Evolutionary conservation across 345 rosid species (phyloP).

Genomic region (Aquilaria malaccensis): DNA sequence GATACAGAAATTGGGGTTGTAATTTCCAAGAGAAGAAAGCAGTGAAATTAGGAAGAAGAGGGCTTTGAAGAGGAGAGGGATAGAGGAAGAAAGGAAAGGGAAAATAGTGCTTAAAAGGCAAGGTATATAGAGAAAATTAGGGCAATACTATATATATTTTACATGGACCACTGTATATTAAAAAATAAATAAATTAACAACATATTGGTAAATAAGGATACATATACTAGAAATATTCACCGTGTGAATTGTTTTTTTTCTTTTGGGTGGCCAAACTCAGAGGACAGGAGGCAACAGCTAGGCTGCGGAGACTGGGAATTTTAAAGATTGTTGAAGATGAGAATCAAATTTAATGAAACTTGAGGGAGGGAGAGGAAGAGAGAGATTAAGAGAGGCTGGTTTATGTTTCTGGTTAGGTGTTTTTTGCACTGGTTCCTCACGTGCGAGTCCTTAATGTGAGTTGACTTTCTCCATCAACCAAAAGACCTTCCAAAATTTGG

Average conservation of each 20-base stretch:
- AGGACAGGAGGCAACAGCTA: not conserved
- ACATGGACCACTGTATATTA: constrained; percentile 13
- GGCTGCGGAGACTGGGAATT: constrained; percentile 15
- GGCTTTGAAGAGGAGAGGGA: constrained; percentile 12
- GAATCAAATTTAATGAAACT: constrained; percentile 11
- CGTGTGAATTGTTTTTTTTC: not conserved
- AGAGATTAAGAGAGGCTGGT: not conserved
- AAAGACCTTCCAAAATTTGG: constrained; percentile 1
- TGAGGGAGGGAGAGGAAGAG: constrained; percentile 1
- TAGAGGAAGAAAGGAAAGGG: constrained; percentile 9
- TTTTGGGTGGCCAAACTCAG: constrained; percentile 6
- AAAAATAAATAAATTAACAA: constrained; percentile 21
- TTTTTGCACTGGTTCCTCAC: constrained; percentile 44
- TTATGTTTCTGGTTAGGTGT: not conserved
- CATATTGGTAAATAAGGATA: not conserved
- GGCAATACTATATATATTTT: not conserved
- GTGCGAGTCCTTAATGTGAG: constrained; percentile 38
- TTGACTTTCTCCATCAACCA: constrained; percentile 25
- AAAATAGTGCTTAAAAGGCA: constrained; percentile 72
- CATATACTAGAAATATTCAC: too few species aligned
- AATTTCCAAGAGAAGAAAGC: constrained; percentile 10
- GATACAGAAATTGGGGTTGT: not conserved
- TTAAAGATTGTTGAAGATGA: constrained; percentile 8
- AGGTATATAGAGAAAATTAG: constrained; percentile 29
- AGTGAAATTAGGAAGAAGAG: constrained; percentile 20